Evolutionary conservation across 2,329 filamentous ascomycete genomes (phyloP).

Genomic region (Mycosphaerelloides madeirae): DNA sequence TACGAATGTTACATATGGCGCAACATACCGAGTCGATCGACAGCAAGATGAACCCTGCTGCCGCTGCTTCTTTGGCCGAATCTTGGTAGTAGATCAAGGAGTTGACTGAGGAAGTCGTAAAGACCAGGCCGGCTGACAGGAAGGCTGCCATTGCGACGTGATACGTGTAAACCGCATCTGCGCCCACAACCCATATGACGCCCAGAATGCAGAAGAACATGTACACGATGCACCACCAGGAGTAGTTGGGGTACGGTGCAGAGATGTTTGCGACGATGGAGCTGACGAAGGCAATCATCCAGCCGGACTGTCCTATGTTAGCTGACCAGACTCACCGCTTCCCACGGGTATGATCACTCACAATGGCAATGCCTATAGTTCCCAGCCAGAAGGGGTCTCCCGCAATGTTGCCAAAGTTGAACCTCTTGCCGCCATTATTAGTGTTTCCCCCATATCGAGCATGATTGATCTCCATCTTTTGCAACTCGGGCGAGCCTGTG

Average conservation of each 20-base stretch:
- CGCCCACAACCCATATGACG: conserved; percentile 76
- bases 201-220: conserved; percentile 78
- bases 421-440: conserved; percentile 36
- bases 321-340: background rate
- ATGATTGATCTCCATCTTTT: conserved; percentile 31
- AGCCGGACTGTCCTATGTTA: conserved; percentile 65
- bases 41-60: conserved; percentile 87
- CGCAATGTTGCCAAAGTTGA: conserved; percentile 82
- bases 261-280: conserved; percentile 67
- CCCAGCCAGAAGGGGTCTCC: conserved; percentile 95
- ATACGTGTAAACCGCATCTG: conserved; percentile 80
- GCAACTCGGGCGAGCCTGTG: conserved; percentile 22
- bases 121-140: conserved; percentile 73
- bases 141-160: conserved; percentile 90
- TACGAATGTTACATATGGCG: conserved; percentile 8
- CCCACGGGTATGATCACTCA: conserved; percentile 48
- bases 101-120: conserved; percentile 83
- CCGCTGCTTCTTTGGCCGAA: conserved; percentile 70
- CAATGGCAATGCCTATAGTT: conserved; percentile 84
- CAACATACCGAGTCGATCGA: conserved; percentile 81
- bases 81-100: conserved; percentile 72
- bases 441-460: conserved; percentile 8
- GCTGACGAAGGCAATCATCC: conserved; percentile 86
- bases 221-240: conserved; percentile 88
- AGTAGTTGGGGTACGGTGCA: conserved; percentile 69